Conservation (phyloP, 2,329 filamentous ascomycete genomes). For the Torrubiellomyces zombiae region DNA sequence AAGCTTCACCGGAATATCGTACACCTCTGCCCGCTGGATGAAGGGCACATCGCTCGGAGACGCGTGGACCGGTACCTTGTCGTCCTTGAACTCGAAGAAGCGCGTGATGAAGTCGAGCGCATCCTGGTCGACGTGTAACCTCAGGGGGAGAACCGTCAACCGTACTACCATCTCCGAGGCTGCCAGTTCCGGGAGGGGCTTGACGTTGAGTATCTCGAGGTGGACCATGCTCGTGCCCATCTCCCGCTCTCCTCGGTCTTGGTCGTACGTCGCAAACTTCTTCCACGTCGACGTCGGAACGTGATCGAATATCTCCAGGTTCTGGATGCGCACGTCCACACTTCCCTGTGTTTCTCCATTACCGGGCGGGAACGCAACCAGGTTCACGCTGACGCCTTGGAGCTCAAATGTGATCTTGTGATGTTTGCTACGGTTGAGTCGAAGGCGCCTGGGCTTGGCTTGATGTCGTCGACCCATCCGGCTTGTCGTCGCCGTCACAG, state of each 20-base stretch:
- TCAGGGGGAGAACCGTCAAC: constrained; percentile 62
- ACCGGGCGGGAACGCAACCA: constrained; percentile 62
- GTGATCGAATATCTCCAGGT: constrained; percentile 86
- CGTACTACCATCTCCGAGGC: constrained; percentile 81
- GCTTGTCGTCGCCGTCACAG: constrained; percentile 41
- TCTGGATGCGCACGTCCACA: constrained; percentile 64
- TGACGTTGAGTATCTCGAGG: constrained; percentile 73
- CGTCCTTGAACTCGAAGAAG: constrained; percentile 96
- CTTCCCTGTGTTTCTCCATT: constrained; percentile 75
- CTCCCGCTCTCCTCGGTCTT: constrained; percentile 73
- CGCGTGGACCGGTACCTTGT: constrained; percentile 34
- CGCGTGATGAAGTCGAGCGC: constrained; percentile 91
- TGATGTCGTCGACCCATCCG: constrained; percentile 26
- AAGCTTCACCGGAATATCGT: constrained; percentile 62
- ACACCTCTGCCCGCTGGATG: constrained; percentile 76
- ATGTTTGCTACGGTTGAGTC: constrained; percentile 66
- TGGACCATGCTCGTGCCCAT: constrained; percentile 81
- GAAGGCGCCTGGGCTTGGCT: constrained; percentile 43
- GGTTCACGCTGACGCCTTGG: constrained; percentile 64
- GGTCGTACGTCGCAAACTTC: constrained; percentile 90
- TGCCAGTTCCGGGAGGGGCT: constrained; percentile 65
- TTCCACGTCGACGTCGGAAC: constrained; percentile 94
- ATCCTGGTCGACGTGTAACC: constrained; percentile 92
- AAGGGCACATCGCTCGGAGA: constrained; percentile 64
- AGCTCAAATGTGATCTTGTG: constrained; percentile 96